Conservation (phyloP, 1,139 yeast genomes). For the Pichia kudriavzevii region DNA sequence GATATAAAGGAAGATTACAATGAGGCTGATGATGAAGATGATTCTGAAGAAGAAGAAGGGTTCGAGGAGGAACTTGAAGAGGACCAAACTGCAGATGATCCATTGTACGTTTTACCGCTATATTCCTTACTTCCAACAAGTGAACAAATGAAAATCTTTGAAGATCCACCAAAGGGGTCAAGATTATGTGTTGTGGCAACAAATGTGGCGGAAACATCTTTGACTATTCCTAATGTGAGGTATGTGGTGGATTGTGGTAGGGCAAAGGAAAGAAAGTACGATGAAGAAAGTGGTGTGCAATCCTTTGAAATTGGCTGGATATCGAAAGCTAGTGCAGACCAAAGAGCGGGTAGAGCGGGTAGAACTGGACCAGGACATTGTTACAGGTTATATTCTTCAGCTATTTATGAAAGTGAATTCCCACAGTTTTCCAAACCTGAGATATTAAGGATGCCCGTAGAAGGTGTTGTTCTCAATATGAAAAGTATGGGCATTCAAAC, state of each 20-base stretch:
- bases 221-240: constrained; percentile 92
- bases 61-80: constrained; percentile 75
- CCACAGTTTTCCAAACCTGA: constrained; percentile 81
- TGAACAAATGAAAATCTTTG: constrained; percentile 91
- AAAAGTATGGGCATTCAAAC: constrained; percentile 95
- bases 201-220: constrained; percentile 94
- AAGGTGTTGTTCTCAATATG: constrained; percentile 89
- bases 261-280: constrained; percentile 77
- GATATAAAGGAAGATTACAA: constrained; percentile 28
- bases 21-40: constrained; percentile 28
- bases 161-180: constrained; percentile 75
- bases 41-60: constrained; percentile 74
- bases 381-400: constrained; percentile 89
- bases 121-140: constrained; percentile 87
- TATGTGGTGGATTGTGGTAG: constrained; percentile 96
- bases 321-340: constrained; percentile 92
- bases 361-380: constrained; percentile 99
- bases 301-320: constrained; percentile 90
- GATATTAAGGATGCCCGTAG: constrained; percentile 90
- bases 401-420: constrained; percentile 83
- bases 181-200: constrained; percentile 93
- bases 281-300: constrained; percentile 84
- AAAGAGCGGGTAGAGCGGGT: constrained; percentile 97
- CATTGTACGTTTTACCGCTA: constrained; percentile 82
- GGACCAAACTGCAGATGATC: constrained; percentile 72